Evolutionary conservation across 1,139 yeast genomes (phyloP).

Genomic region (Sugiyamaella japonica): DNA sequence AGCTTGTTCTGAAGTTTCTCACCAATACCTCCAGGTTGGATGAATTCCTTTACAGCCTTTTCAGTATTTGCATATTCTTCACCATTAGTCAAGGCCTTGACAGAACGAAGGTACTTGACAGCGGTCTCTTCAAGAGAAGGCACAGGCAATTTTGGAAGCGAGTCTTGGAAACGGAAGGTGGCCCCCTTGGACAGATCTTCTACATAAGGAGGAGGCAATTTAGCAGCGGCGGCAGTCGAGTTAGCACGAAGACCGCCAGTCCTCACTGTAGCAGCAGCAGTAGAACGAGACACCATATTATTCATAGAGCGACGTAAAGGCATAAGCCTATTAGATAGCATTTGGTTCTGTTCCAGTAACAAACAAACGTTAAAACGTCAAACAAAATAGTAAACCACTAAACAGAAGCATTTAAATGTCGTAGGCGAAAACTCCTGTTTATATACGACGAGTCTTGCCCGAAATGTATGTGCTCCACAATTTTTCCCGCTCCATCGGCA

Average conservation of each 20-base stretch:
- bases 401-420: background rate
- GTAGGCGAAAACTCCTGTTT: background rate
- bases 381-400: background rate
- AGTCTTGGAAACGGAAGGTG: conserved; percentile 69
- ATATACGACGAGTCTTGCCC: background rate
- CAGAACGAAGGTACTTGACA: conserved; percentile 64
- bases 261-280: background rate
- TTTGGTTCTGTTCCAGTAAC: background rate
- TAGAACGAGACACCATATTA: conserved; percentile 8
- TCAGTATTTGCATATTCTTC: conserved; percentile 59
- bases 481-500: background rate
- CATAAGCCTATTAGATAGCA: conserved; percentile 11
- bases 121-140: conserved; percentile 78
- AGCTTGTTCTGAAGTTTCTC: conserved; percentile 68
- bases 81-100: conserved; percentile 64
- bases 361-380: background rate
- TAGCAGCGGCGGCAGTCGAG: conserved; percentile 28
- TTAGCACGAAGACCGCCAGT: background rate
- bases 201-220: conserved; percentile 35
- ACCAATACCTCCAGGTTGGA: conserved; percentile 62
- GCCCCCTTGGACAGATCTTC: conserved; percentile 57
- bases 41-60: conserved; percentile 63
- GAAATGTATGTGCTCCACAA: background rate
- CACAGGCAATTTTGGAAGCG: conserved; percentile 83
- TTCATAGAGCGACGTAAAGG: conserved; percentile 13